Evolutionary conservation across 352 stramenopile species (phyloP).

Genomic region (Globisporangium carolinianum): DNA sequence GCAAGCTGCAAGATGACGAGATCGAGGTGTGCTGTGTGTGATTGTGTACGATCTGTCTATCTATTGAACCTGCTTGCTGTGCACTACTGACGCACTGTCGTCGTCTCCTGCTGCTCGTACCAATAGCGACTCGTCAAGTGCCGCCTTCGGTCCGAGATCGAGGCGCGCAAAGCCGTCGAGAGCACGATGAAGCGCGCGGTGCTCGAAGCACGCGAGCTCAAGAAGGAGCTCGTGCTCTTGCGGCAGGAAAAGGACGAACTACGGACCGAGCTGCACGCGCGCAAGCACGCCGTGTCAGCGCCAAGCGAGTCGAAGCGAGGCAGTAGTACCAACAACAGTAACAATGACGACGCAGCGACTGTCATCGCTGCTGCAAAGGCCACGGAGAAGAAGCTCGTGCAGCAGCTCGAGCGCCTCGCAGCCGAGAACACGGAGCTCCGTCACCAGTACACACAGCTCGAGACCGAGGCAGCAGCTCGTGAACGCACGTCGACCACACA

Average conservation of each 20-base stretch:
- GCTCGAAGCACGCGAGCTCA: slow-evolving; percentile 61
- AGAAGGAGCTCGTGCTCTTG: slow-evolving; percentile 70
- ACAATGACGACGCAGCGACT: background rate
- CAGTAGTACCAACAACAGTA: slow-evolving; percentile 4
- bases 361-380: slow-evolving; percentile 11
- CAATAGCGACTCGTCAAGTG: slow-evolving; percentile 67
- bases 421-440: slow-evolving; percentile 13
- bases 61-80: background rate
- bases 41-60: background rate
- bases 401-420: slow-evolving; percentile 24
- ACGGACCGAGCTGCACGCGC: slow-evolving; percentile 17
- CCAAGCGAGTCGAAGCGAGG: slow-evolving; percentile 1
- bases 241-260: slow-evolving; percentile 69
- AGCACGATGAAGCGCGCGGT: slow-evolving; percentile 72
- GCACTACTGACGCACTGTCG: too few relatives aligned
- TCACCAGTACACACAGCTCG: slow-evolving; percentile 12
- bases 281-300: slow-evolving; percentile 5
- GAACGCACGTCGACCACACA: slow-evolving; percentile 9
- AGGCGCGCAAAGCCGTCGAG: slow-evolving; percentile 62
- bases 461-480: slow-evolving; percentile 30
- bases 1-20: slow-evolving; percentile 55
- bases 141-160: slow-evolving; percentile 63
- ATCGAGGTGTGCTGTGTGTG: slow-evolving; percentile 30
- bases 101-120: too few relatives aligned
- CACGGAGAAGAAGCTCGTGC: slow-evolving; percentile 26